Conservation (phyloP, 163 green algal genomes). For the Volvox carteri region DNA sequence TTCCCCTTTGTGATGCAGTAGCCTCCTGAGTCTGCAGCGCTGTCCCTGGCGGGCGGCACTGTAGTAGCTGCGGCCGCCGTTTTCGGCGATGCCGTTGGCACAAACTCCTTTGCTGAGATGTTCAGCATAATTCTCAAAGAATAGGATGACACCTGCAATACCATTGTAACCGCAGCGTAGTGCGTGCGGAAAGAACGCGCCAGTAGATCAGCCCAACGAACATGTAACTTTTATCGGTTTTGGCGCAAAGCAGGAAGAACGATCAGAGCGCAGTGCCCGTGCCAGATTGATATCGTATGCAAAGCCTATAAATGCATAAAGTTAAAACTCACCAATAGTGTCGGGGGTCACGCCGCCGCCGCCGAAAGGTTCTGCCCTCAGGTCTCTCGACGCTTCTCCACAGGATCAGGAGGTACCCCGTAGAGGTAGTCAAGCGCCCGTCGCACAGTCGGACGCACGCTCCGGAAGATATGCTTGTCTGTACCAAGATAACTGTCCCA, state of each 20-base stretch:
- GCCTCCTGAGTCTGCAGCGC: too few species aligned
- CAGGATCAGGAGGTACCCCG: neutral
- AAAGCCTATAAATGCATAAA: too few species aligned
- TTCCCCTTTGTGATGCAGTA: too few species aligned
- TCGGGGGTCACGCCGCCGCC: constrained; percentile 33
- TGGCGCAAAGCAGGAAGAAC: too few species aligned
- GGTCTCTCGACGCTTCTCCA: neutral
- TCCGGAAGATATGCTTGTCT: constrained; percentile 63
- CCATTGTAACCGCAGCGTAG: neutral
- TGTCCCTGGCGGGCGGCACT: neutral
- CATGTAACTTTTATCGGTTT: too few species aligned
- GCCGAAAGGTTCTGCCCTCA: neutral
- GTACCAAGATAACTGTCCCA: constrained; percentile 67
- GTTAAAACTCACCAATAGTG: neutral
- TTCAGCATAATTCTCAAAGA: constrained; percentile 25
- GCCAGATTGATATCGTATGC: too few species aligned
- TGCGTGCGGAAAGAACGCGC: neutral
- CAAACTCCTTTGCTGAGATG: constrained; percentile 38
- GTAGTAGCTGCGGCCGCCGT: neutral
- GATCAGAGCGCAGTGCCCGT: too few species aligned
- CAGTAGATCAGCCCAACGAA: constrained; percentile 11
- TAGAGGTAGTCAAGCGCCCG: constrained; percentile 54
- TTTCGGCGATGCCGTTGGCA: constrained; percentile 5
- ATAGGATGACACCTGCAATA: neutral
- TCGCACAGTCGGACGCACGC: constrained; percentile 54